phyloP scores from a whole-genome alignment of 2,329 filamentous ascomycete genomes.

The Colletotrichum eremochloae region DNA sequence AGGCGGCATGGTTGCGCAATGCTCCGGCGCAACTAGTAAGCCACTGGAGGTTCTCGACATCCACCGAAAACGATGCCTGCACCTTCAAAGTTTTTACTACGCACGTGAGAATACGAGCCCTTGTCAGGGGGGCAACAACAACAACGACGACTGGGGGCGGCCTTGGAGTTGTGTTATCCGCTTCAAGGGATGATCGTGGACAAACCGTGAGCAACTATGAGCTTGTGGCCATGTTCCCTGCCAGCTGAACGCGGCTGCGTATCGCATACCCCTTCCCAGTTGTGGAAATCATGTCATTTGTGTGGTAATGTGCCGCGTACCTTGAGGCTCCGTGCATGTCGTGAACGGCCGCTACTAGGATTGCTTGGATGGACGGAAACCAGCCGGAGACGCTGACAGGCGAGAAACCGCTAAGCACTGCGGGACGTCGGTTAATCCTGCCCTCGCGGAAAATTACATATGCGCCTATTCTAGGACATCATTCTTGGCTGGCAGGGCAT shows the following conservation, averaged over 20 bases:
- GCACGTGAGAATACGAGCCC: constrained; percentile 9
- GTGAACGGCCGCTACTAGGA: constrained; percentile 13
- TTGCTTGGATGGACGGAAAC: constrained; percentile 25
- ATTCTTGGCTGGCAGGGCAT: constrained; percentile 28
- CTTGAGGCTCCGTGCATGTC: constrained; percentile 13
- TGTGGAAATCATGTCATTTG: constrained; percentile 14
- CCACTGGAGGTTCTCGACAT: background rate
- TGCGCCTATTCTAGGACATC: constrained; percentile 38
- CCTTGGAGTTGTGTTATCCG: background rate
- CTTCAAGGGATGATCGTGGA: constrained; percentile 15
- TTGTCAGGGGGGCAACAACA: background rate
- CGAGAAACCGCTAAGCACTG: constrained; percentile 34
- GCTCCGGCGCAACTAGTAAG: constrained; percentile 2
- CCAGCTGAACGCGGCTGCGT: constrained; percentile 6
- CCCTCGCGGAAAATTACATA: constrained; percentile 19
- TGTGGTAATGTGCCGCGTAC: constrained; percentile 18
- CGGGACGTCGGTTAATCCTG: constrained; percentile 35
- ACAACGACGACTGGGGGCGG: constrained; percentile 7
- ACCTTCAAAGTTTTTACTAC: constrained; percentile 3
- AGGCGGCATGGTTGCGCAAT: constrained; percentile 12
- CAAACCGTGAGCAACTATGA: background rate
- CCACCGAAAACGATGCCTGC: background rate
- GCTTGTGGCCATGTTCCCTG: background rate
- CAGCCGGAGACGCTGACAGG: constrained; percentile 26
- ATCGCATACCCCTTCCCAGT: constrained; percentile 13